Base-by-base conservation (phyloP, 1,284 basidiomycete genomes). In the Cerrena zonata region DNA sequence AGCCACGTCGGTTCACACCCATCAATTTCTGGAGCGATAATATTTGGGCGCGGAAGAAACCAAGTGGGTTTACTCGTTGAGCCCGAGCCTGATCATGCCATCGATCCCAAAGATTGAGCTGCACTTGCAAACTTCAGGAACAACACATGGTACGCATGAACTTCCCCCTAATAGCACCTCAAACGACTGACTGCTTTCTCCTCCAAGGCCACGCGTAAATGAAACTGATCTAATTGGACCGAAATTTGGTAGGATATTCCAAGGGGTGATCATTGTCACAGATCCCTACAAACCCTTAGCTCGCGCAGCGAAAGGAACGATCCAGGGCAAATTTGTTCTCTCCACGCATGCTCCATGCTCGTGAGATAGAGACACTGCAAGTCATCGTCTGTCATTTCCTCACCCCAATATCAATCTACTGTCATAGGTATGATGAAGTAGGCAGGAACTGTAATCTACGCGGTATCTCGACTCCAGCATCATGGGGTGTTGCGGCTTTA, bases 1-100 rank as follows among this genome's bases (percentile, higher is more conserved):
- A 53, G 54, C 1, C 48, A 54, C 38, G 61, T 69, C 21, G 42
- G 24, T 4, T 56, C 64, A 18, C 53, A 68, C 56, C 56, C 70
- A 15, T 34, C 56, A 25, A 56, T 75, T 12, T 46, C 54, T 5
- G 55, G 51, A 13, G 54, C 51, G 10, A 47, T 61, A 13, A 57
- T 63, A 55, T 62, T 61, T 45, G 59, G 61, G 10, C 47, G 58
- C 2, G 58, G 52, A 15, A 48, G 49, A 23, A 48, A 47, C 23
- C 57, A 63, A 44, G 54, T 51, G n/a, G 62, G 61, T 21, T 42
- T 62, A 15, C 50, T 61, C 11, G 36, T 62, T 25, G 58, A 62
- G 44, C 62, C 60, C 3, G 19, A 42, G 12, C 44, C 56, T 2
- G 47, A 45, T 13, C 22, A 40, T 47, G 49, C 38, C 3, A 34